A percentile compares a stretch with the other conserved stretches of the same genome.
These are phyloP conservation scores for Plasmodium inui DNA, from an alignment of 169 alveolate species.

Conservation along the genomic window DNA sequence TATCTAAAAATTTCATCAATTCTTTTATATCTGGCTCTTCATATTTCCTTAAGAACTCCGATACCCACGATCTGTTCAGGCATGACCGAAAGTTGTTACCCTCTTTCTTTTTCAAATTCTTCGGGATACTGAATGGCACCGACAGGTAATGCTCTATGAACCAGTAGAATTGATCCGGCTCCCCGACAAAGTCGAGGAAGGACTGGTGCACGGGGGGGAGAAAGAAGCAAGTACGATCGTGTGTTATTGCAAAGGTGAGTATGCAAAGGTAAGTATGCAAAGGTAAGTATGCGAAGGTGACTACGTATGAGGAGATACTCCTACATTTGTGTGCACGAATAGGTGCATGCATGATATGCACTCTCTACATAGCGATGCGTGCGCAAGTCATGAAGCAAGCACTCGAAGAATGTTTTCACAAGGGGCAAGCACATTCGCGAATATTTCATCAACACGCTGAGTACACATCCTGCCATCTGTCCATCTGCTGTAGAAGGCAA, in stretches of 20 bases:
- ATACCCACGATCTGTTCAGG: slow-evolving; percentile 29
- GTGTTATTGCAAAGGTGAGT: background rate
- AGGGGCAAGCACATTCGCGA: background rate
- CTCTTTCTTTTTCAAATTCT: background rate
- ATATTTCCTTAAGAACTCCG: slow-evolving; percentile 47
- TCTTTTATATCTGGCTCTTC: slow-evolving; percentile 31
- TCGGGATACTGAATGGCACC: slow-evolving; percentile 30
- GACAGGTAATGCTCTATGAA: slow-evolving; percentile 53
- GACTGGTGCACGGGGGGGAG: slow-evolving; percentile 1
- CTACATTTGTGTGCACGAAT: background rate
- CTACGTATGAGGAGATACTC: background rate
- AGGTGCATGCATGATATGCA: background rate
- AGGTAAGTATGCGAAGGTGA: background rate
- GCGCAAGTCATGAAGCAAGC: background rate
- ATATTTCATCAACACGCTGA: background rate
- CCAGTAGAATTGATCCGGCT: slow-evolving; percentile 74
- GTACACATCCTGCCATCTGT: background rate
- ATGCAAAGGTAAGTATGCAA: background rate
- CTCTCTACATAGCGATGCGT: background rate
- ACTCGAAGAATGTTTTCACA: background rate
- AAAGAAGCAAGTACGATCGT: background rate
- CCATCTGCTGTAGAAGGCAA: background rate
- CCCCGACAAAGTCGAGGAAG: slow-evolving; percentile 60
- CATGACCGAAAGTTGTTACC: slow-evolving; percentile 6
- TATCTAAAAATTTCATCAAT: slow-evolving; percentile 18